Evolutionary conservation across 345 rosid genomes (phyloP).

Genomic region (Heritiera fomes): DNA sequence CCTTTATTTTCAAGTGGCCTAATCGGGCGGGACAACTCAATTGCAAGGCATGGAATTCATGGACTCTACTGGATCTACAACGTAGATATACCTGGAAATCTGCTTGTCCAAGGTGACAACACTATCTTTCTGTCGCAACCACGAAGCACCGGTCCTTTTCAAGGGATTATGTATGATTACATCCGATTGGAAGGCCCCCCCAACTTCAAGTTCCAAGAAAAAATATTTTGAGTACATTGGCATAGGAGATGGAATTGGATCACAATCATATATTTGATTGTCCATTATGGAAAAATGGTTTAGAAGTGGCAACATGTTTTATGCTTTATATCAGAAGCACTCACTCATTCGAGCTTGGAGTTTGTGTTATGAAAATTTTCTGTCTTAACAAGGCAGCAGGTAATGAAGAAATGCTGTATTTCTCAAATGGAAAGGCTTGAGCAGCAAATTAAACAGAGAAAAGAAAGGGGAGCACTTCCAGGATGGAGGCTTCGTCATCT

Average conservation of each 20-base stretch:
- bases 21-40: conserved; percentile 78
- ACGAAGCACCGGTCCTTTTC: conserved; percentile 56
- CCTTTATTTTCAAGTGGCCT: conserved; percentile 65
- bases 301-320: too few species aligned
- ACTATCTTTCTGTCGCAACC: conserved; percentile 59
- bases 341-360: too few species aligned
- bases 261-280: background rate
- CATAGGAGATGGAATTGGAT: background rate
- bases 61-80: conserved; percentile 74
- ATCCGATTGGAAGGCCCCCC: conserved; percentile 66
- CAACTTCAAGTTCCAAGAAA: conserved; percentile 1
- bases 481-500: too few species aligned
- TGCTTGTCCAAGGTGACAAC: conserved; percentile 59
- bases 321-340: too few species aligned
- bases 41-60: conserved; percentile 88
- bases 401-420: too few species aligned
- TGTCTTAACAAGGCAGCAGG: too few species aligned
- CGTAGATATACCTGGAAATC: conserved; percentile 49
- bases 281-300: background rate
- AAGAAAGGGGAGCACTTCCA: too few species aligned
- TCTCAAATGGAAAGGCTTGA: too few species aligned
- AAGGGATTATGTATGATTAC: conserved; percentile 85
- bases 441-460: too few species aligned
- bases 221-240: background rate
- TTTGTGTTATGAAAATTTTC: too few species aligned